These are phyloP conservation scores for Dactylellina haptotyla DNA, from an alignment of 2,329 filamentous ascomycete genomes.

Conservation along the genomic window DNA sequence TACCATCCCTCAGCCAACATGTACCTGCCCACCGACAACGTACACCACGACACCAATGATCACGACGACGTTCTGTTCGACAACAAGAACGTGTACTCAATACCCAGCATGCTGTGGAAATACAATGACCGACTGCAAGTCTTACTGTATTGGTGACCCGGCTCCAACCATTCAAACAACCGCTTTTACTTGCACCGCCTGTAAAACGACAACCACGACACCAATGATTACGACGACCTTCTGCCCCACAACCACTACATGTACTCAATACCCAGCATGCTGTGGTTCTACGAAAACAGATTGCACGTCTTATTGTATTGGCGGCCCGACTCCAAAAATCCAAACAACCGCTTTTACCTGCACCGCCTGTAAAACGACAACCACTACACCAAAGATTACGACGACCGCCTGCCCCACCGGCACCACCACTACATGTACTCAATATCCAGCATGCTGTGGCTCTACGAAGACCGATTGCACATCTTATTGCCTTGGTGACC, in stretches of 20 bases:
- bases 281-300: slow-evolving; percentile 27
- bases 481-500: slow-evolving; percentile 12
- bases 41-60: background rate
- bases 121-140: slow-evolving; percentile 20
- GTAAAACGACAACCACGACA: slow-evolving; percentile 3
- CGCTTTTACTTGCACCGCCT: background rate
- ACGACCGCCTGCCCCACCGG: background rate
- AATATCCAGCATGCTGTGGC: too few relatives aligned
- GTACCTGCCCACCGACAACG: background rate
- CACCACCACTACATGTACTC: too few relatives aligned
- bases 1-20: too few relatives aligned
- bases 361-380: slow-evolving; percentile 1
- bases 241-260: background rate
- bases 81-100: slow-evolving; percentile 7
- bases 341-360: background rate
- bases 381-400: background rate
- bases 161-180: background rate
- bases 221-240: background rate
- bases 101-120: slow-evolving; percentile 23
- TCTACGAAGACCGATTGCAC: slow-evolving; percentile 24
- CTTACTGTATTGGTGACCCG: slow-evolving; percentile 11
- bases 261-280: too few relatives aligned
- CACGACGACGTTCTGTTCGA: background rate
- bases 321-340: background rate
- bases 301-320: slow-evolving; percentile 22